phyloP scores from a whole-genome alignment of 1,139 yeast genomes.

The Groenewaldozyma sp. region DNA sequence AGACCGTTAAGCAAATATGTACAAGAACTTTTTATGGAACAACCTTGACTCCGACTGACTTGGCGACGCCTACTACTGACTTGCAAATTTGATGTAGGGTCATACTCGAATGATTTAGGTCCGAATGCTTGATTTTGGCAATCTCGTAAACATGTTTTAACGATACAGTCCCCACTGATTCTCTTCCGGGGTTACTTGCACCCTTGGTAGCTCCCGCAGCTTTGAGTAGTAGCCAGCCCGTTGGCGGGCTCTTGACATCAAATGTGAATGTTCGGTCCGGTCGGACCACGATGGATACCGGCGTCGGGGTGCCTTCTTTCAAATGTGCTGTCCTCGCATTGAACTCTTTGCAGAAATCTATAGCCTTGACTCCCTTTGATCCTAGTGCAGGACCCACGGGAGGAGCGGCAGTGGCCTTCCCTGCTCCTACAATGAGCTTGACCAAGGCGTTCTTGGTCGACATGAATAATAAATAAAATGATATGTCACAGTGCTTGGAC shows the following conservation, averaged over 20 bases:
- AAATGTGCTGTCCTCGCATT: conserved; percentile 90
- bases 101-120: conserved; percentile 63
- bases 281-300: conserved; percentile 71
- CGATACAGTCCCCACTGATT: conserved; percentile 59
- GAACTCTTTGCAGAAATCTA: conserved; percentile 96
- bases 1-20: conserved; percentile 3
- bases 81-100: conserved; percentile 73
- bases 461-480: too few relatives aligned
- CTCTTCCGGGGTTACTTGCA: conserved; percentile 38
- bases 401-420: conserved; percentile 97
- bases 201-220: conserved; percentile 85
- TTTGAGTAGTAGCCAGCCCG: conserved; percentile 74
- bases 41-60: conserved; percentile 76
- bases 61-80: conserved; percentile 78
- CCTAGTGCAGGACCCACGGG: conserved; percentile 99
- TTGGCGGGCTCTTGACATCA: conserved; percentile 86
- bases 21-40: conserved; percentile 39
- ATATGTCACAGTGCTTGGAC: too few relatives aligned
- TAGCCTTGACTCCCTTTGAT: conserved; percentile 97
- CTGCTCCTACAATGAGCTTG: conserved; percentile 94
- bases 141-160: conserved; percentile 90
- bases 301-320: conserved; percentile 81
- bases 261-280: conserved; percentile 90
- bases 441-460: conserved; percentile 45
- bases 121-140: conserved; percentile 87